Base-by-base conservation (phyloP, 257 asterid species). In the Solanum boliviense region DNA sequence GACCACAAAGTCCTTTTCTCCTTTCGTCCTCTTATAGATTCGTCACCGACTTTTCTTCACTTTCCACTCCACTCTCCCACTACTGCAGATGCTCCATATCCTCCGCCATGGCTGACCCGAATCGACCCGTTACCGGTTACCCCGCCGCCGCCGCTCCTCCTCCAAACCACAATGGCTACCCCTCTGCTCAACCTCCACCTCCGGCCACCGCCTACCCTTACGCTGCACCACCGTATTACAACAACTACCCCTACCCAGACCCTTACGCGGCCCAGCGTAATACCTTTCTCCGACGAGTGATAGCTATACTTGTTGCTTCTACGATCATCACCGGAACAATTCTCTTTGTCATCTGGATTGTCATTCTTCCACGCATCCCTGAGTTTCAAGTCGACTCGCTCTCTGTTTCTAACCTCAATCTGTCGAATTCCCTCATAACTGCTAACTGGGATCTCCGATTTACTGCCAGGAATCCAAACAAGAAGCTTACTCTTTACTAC, bases 381-480 rank as follows among this genome's bases (percentile, higher is more conserved):
- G 94, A 93, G 85, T 92, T 97, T 89, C 94, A 93, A 9, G 94
- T 95, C 88, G 98, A 96, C 86, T 90, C 95, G 4, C 84, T 96
- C 58, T 65, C 93, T 29, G 65, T 94, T 7, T 93, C 97, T 48
- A 92, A 94, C 86, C 92, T 95, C 87, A 89, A 92, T 10, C 78
- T 96, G 88, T 87, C 91, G 75, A 85, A 88, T 88, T 52, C 84
- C 88, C 89, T 93, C 18, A 92, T 94, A 36, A 85, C 95, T 18
- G 91, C 92, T 84, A 91, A 91, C 25, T 93, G 95, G 79, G 93
- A 92, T 41, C 48, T 94, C 32, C 88, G 86, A 21, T 88, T 97
- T 20, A 94, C 98, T 35, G 94, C 93, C 5, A 85, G 95, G n/a
- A 97, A 97, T 92, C 99, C 99, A 70, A 97, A 96, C 93, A 90